Base-by-base conservation (phyloP, 768 basidiomycete genomes). In the Erythrobasidium yunnanense region DNA sequence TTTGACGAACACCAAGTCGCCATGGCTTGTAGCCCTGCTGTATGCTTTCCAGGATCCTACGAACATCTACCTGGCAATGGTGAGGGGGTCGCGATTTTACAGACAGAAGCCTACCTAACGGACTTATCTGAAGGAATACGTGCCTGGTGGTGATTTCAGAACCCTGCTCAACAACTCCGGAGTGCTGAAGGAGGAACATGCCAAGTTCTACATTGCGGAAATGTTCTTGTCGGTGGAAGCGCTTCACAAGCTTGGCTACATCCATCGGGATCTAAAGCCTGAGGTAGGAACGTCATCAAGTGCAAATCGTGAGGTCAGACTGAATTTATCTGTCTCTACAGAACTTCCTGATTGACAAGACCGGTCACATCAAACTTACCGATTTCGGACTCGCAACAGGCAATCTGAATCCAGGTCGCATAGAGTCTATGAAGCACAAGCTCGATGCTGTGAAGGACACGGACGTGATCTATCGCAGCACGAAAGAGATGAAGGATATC, bases 361-460 rank as follows among this genome's bases (percentile, higher is more conserved):
- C 87, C 6, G 95, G 95, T 1, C 95, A 99, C 73, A 93, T 99
- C 75, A 99, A 97, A 75, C 78, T 95, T 45, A 92, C 95, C 3
- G 95, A 99, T 76, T 99, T 99, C 75, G 95, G 95, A 29, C 81
- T 99, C 8, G 95, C 95, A 1, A 95, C 95, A 0, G 95, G 95
- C 20, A 90, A 92, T 2, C 79, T 99, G 54, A 96, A 91, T 76
- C 93, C 95, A 2, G 86, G 83, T 68, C 85, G 88, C 65, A 97
- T 99, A 69, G 93, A 96, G 74, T 91, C 89, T 0, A 79, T 97
- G 65, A 93, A 88, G 79, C 81, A 90, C 74, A 95, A 90, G 89
- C 85, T 99, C 32, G 93, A 99, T 76, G 88, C 90, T 78, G 92
- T 91, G 62, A 95, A 95, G 77, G 90, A 96, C 73, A 87, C 87